These are phyloP conservation scores for Rubia yunnanensis DNA, from an alignment of 257 asterid genomes.

Conservation along the genomic window DNA sequence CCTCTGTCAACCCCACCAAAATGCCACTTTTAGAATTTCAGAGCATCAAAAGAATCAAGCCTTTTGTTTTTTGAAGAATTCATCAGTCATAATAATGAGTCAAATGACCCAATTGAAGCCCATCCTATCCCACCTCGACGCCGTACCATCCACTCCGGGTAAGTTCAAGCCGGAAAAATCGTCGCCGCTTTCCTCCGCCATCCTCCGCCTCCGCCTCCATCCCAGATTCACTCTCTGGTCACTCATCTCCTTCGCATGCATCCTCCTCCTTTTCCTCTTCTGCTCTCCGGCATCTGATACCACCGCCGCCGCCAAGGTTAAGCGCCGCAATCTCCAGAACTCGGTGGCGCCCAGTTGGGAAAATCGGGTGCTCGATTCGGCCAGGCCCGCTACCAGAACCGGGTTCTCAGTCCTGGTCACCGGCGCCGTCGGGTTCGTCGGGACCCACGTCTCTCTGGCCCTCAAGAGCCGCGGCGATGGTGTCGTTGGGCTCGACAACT, in stretches of 20 bases:
- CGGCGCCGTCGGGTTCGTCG: conserved; percentile 83
- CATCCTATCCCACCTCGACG: conserved; percentile 49
- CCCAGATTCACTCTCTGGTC: conserved; percentile 67
- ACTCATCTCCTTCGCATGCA: conserved; percentile 32
- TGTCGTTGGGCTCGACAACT: conserved; percentile 70
- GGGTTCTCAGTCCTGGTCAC: conserved; percentile 63
- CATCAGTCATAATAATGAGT: too few species aligned
- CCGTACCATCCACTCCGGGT: conserved; percentile 56
- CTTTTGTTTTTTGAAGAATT: too few species aligned
- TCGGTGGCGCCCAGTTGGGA: conserved; percentile 41
- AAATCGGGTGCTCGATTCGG: conserved; percentile 47
- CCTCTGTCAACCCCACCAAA: too few species aligned
- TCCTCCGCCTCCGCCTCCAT: conserved; percentile 36
- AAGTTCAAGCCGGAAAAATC: conserved; percentile 48
- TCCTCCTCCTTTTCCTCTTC: conserved; percentile 38
- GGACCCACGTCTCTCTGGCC: conserved; percentile 53
- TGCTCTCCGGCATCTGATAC: conserved; percentile 19
- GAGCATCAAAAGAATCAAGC: too few species aligned
- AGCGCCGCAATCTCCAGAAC: conserved; percentile 22
- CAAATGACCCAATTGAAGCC: conserved; percentile 60
- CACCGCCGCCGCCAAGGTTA: conserved; percentile 9
- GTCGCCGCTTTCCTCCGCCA: conserved; percentile 49
- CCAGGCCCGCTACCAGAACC: conserved; percentile 36
- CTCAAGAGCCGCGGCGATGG: conserved; percentile 70
- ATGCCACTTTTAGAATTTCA: too few species aligned